Percentiles rank a stretch among this genome's conserved stretches.
These are phyloP conservation scores for Nicotiana knightiana DNA, from an alignment of 257 asterid genomes.

Conservation along the genomic window DNA sequence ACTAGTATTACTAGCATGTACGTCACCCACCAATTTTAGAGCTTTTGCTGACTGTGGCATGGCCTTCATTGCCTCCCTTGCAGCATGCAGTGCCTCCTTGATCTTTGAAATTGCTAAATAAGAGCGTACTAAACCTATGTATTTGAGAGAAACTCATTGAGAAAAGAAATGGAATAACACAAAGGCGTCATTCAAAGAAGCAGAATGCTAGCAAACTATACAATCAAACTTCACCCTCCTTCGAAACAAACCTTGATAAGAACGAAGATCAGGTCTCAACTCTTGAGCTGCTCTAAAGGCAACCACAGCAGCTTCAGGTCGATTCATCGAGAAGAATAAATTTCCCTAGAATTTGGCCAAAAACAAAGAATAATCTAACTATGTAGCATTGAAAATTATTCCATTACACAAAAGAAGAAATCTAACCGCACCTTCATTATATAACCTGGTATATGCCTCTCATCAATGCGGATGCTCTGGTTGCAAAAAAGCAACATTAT, in stretches of 20 bases:
- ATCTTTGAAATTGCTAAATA: conserved; percentile 77
- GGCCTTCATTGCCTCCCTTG: conserved; percentile 98
- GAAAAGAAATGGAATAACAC: not conserved
- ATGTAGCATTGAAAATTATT: conserved; percentile 4
- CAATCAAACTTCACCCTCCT: not conserved
- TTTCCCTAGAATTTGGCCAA: conserved; percentile 62
- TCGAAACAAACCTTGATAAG: conserved; percentile 70
- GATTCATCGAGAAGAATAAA: conserved; percentile 73
- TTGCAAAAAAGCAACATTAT: conserved; percentile 2
- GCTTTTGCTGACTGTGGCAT: conserved; percentile 99
- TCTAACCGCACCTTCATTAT: conserved; percentile 71
- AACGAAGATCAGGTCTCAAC: conserved; percentile 93
- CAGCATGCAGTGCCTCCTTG: conserved; percentile 89
- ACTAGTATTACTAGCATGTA: conserved; percentile 82
- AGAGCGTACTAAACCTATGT: conserved; percentile 83
- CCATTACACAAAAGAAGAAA: conserved; percentile 2
- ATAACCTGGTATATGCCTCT: conserved; percentile 85
- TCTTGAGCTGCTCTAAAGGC: conserved; percentile 92
- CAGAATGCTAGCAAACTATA: not conserved
- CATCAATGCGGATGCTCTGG: conserved; percentile 90
- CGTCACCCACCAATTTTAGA: conserved; percentile 94
- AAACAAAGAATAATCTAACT: conserved; percentile 3
- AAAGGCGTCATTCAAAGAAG: not conserved
- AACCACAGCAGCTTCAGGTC: conserved; percentile 80
- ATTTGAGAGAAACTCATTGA: not conserved